These are phyloP conservation scores for Aureobasidium musti DNA, from an alignment of 2,329 filamentous ascomycete species.

Conservation along the genomic window DNA sequence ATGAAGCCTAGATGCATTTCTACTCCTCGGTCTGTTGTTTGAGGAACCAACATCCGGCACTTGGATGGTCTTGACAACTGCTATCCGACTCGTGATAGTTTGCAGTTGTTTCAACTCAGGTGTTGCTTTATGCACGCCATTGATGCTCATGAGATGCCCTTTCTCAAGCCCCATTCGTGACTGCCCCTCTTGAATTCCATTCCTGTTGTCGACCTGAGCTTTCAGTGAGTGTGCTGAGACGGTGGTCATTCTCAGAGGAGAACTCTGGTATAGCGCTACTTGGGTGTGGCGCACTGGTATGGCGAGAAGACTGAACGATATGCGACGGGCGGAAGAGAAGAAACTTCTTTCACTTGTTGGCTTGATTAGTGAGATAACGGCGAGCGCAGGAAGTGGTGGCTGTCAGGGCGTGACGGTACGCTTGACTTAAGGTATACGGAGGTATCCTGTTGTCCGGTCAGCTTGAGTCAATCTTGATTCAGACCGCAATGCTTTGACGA, in stretches of 20 bases:
- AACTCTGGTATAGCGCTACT: background rate
- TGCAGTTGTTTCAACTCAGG: background rate
- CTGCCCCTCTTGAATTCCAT: background rate
- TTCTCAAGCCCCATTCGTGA: background rate
- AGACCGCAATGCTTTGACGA: background rate
- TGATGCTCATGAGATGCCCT: background rate
- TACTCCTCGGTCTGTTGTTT: background rate
- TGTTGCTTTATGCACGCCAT: background rate
- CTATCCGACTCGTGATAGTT: too few species aligned
- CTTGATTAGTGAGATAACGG: background rate
- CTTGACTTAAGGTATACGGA: background rate
- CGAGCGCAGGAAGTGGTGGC: background rate
- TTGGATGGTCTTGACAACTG: background rate
- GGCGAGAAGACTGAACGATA: background rate
- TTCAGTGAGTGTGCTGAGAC: background rate
- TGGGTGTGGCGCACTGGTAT: background rate
- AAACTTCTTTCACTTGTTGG: background rate
- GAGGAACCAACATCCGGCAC: background rate
- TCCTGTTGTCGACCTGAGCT: background rate
- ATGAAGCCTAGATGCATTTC: background rate
- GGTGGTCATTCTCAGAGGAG: background rate
- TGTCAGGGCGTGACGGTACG: background rate
- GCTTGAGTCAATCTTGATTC: background rate
- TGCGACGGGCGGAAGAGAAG: background rate
- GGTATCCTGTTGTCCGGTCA: background rate